Evolutionary conservation across 2,329 filamentous ascomycete species (phyloP).

Genomic region (Fragosphaeria purpurea): DNA sequence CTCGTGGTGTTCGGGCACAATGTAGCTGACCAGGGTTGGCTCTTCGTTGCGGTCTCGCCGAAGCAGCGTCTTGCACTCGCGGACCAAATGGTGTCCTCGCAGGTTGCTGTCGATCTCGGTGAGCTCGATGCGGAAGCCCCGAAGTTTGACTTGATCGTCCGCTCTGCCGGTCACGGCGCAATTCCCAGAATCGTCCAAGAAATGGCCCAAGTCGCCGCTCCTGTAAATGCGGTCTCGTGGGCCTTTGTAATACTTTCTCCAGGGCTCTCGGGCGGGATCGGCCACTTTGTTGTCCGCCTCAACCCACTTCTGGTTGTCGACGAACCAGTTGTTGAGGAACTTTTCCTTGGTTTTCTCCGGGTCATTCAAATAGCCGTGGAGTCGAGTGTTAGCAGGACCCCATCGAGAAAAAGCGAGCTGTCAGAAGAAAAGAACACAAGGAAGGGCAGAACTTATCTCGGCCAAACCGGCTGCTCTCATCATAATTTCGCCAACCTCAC

Average conservation of each 20-base stretch:
- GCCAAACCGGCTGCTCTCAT: slow-evolving; percentile 75
- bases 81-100: slow-evolving; percentile 61
- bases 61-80: slow-evolving; percentile 79
- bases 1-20: slow-evolving; percentile 69
- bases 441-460: slow-evolving; percentile 29
- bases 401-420: too few species aligned
- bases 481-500: slow-evolving; percentile 77
- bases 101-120: slow-evolving; percentile 85
- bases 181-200: slow-evolving; percentile 51
- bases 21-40: slow-evolving; percentile 76
- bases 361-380: slow-evolving; percentile 34
- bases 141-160: slow-evolving; percentile 79
- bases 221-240: slow-evolving; percentile 79
- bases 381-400: too few species aligned
- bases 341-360: slow-evolving; percentile 50
- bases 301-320: slow-evolving; percentile 60
- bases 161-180: slow-evolving; percentile 71
- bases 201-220: slow-evolving; percentile 76
- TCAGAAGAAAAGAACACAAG: too few species aligned
- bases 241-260: slow-evolving; percentile 69
- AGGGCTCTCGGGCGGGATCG: slow-evolving; percentile 49
- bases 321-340: slow-evolving; percentile 80
- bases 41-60: slow-evolving; percentile 79
- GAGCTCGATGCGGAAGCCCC: slow-evolving; percentile 90
- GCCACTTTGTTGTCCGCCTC: slow-evolving; percentile 45